Evolutionary conservation across 106 monocot species (phyloP).

Genomic region (Dendrobium huoshanense): DNA sequence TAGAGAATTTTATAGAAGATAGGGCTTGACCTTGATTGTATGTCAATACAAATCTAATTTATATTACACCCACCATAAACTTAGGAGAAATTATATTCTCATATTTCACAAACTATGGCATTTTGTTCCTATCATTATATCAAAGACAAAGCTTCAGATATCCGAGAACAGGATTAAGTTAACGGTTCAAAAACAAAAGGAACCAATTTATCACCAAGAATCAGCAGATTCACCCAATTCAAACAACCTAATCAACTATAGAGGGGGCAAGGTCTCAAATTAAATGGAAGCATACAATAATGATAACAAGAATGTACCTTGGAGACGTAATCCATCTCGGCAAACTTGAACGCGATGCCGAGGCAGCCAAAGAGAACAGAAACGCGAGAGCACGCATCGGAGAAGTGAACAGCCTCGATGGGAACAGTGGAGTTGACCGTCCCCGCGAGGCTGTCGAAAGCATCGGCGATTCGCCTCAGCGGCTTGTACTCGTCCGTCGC

Average conservation of each 20-base stretch:
- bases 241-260: not conserved
- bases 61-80: not conserved
- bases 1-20: too few relatives aligned
- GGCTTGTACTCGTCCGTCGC: constrained; percentile 47
- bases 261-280: too few relatives aligned
- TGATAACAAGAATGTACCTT: constrained; percentile 40
- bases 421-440: constrained; percentile 24
- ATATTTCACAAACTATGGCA: not conserved
- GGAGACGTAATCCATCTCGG: constrained; percentile 88
- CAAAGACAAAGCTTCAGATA: not conserved
- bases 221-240: not conserved
- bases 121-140: not conserved
- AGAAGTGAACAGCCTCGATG: constrained; percentile 56
- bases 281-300: not conserved
- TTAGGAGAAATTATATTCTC: not conserved
- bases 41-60: too few relatives aligned
- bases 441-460: constrained; percentile 53
- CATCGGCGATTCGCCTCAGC: constrained; percentile 58
- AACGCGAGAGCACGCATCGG: constrained; percentile 67
- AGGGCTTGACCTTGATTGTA: too few relatives aligned
- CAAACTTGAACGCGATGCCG: constrained; percentile 93
- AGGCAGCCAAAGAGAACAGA: constrained; percentile 87
- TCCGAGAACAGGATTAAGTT: not conserved
- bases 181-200: not conserved
- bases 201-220: too few relatives aligned